Conservation (phyloP, 495 filamentous ascomycete species). For the Terfezia claveryi region DNA sequence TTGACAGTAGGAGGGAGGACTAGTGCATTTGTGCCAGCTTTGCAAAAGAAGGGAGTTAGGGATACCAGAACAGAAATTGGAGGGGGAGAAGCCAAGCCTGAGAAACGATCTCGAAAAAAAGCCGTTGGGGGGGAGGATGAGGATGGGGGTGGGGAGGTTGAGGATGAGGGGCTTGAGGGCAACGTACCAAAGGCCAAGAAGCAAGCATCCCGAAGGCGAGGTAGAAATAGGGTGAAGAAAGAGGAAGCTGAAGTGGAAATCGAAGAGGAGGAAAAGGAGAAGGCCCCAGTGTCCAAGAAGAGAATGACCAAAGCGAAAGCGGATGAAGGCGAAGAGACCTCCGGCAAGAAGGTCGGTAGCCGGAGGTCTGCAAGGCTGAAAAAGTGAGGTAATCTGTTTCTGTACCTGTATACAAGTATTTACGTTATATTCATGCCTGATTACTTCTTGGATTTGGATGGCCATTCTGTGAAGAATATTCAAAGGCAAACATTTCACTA, state of each 20-base stretch:
- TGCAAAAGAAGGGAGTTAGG: constrained; percentile 59
- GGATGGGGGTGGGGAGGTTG: too few species aligned
- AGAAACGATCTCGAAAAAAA: neutral
- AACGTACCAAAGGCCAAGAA: neutral
- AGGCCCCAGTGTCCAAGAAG: neutral
- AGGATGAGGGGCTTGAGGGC: too few species aligned
- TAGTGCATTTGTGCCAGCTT: constrained; percentile 58
- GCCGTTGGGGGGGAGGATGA: neutral
- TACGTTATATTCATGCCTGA: too few species aligned
- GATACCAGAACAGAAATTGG: neutral
- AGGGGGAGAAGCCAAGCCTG: neutral
- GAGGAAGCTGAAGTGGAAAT: neutral
- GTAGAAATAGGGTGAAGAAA: constrained; percentile 23
- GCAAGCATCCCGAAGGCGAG: neutral
- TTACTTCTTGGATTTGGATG: too few species aligned
- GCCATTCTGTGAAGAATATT: too few species aligned
- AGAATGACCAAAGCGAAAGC: neutral
- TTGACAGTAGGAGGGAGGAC: constrained; percentile 76
- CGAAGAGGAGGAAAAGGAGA: neutral
- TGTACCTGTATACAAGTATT: too few species aligned
- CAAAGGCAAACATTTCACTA: too few species aligned
- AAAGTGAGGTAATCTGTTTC: too few species aligned
- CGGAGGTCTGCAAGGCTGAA: too few species aligned
- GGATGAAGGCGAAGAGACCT: neutral
- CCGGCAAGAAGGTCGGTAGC: neutral